These are phyloP conservation scores for Phytophthora vignae DNA, from an alignment of 352 stramenopile species.

Conservation along the genomic window DNA sequence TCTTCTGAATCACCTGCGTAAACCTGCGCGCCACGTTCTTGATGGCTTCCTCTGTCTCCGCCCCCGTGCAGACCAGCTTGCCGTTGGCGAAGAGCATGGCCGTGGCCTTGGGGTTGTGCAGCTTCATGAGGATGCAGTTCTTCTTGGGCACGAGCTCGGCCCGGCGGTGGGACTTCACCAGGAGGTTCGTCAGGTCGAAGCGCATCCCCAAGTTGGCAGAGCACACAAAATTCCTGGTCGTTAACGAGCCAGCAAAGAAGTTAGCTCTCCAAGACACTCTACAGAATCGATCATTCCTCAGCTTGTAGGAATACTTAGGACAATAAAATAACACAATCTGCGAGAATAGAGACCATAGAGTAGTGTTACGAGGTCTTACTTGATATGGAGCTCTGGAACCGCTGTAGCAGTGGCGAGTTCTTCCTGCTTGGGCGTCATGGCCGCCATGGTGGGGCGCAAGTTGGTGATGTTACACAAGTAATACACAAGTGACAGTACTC, in stretches of 20 bases:
- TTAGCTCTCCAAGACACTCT: conserved; percentile 5
- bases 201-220: conserved; percentile 85
- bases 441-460: conserved; percentile 10
- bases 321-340: not conserved
- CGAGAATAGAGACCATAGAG: not conserved
- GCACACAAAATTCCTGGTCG: conserved; percentile 75
- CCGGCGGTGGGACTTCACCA: conserved; percentile 77
- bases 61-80: conserved; percentile 85
- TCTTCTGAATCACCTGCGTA: conserved; percentile 88
- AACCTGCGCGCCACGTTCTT: conserved; percentile 81
- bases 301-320: not conserved
- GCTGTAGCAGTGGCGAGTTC: conserved; percentile 14
- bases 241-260: not conserved
- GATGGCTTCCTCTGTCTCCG: conserved; percentile 76
- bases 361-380: conserved; percentile 38
- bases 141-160: conserved; percentile 87
- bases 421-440: conserved; percentile 9
- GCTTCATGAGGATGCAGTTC: conserved; percentile 89
- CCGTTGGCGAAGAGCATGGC: conserved; percentile 89
- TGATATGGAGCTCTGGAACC: conserved; percentile 65
- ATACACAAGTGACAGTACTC: conserved; percentile 10
- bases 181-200: conserved; percentile 75
- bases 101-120: conserved; percentile 68
- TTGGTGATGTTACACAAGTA: conserved; percentile 6
- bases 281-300: conserved; percentile 7